Evolutionary conservation across 768 basidiomycete species (phyloP).

Genomic region (Mycena alexandri): DNA sequence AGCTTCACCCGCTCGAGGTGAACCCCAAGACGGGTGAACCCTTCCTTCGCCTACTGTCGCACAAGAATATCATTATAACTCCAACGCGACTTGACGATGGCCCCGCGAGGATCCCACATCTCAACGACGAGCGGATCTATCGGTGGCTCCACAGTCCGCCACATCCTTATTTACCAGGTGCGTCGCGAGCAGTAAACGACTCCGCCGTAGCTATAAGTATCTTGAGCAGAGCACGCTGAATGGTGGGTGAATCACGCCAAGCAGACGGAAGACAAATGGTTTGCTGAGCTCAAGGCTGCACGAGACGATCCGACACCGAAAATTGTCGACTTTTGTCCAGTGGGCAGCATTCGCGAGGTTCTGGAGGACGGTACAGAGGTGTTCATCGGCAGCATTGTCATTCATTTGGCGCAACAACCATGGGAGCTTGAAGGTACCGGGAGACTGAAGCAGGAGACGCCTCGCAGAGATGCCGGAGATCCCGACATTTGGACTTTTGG

Average conservation of each 20-base stretch:
- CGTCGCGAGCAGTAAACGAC: slow-evolving; percentile 10
- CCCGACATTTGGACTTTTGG: slow-evolving; percentile 71
- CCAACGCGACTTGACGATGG: slow-evolving; percentile 65
- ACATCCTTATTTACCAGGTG: slow-evolving; percentile 63
- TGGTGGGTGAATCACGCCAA: slow-evolving; percentile 46
- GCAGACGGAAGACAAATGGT: slow-evolving; percentile 43
- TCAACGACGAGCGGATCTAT: slow-evolving; percentile 67
- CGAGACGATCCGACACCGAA: slow-evolving; percentile 40
- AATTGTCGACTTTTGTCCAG: slow-evolving; percentile 60
- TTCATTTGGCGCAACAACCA: slow-evolving; percentile 47
- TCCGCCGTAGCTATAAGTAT: slow-evolving; percentile 4
- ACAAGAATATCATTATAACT: slow-evolving; percentile 70
- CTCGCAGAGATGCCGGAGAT: slow-evolving; percentile 35
- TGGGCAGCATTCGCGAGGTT: slow-evolving; percentile 66
- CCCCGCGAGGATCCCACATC: slow-evolving; percentile 46
- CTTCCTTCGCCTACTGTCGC: slow-evolving; percentile 65
- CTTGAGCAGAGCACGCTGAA: slow-evolving; percentile 51
- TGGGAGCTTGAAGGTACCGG: slow-evolving; percentile 45
- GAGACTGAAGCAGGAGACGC: slow-evolving; percentile 48
- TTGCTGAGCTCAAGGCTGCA: slow-evolving; percentile 41
- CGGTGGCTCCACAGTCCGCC: slow-evolving; percentile 62
- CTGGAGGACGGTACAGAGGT: slow-evolving; percentile 67
- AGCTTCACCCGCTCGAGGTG: slow-evolving; percentile 48
- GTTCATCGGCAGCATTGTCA: slow-evolving; percentile 62
- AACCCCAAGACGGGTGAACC: slow-evolving; percentile 51